Evolutionary conservation across 306 rosid species (phyloP).

Genomic region (Ormosia emarginata): DNA sequence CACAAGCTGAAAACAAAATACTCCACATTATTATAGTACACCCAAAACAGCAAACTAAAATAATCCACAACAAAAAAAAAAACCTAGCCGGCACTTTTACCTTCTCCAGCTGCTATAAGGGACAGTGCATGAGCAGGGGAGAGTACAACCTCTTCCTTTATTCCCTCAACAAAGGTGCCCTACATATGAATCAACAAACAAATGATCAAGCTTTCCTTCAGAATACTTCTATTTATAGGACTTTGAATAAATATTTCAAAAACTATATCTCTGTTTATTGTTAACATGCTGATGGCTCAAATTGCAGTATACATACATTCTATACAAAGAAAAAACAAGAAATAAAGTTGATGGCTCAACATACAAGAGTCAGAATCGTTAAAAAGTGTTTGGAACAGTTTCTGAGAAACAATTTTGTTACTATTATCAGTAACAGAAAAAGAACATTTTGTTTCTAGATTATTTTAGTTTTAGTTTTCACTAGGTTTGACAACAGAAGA

Average conservation of each 20-base stretch:
- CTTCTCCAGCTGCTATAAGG: conserved; percentile 99
- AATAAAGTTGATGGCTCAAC: neutral
- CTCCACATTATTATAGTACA: neutral
- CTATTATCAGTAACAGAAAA: neutral
- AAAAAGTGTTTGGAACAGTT: neutral
- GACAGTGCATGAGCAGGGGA: conserved; percentile 99
- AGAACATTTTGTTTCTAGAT: neutral
- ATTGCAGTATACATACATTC: neutral
- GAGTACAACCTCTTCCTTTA: conserved; percentile 96
- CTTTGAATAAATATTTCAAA: neutral
- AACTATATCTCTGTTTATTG: neutral
- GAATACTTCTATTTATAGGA: conserved; percentile 14
- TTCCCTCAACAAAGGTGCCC: conserved; percentile 98
- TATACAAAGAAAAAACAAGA: conserved; percentile 1
- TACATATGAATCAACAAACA: conserved; percentile 40
- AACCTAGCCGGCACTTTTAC: conserved; percentile 38
- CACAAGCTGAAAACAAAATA: neutral
- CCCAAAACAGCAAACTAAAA: conserved; percentile 16
- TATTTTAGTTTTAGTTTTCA: neutral
- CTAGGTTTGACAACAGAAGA: neutral
- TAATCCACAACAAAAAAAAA: neutral
- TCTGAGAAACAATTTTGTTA: neutral
- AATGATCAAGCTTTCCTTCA: conserved; percentile 14
- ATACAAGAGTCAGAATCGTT: neutral
- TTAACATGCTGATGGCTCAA: neutral